phyloP scores from a whole-genome alignment of 257 asterid species.

The Nicotiana sylvestris region DNA sequence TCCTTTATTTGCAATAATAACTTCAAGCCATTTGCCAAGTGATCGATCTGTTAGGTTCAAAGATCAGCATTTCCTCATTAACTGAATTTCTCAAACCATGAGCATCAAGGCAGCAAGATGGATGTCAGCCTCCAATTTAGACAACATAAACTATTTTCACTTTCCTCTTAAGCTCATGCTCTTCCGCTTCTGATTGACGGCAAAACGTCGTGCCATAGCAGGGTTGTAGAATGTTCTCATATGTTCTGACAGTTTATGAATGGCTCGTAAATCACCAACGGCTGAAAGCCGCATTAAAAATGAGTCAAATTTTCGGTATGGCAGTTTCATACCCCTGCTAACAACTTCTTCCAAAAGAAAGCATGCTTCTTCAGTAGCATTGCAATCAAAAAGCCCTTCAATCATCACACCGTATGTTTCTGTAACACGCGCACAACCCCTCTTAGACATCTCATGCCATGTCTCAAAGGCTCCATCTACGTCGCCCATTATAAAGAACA shows the following conservation, averaged over 20 bases:
- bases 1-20: background rate
- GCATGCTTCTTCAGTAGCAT: conserved; percentile 51
- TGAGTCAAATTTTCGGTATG: conserved; percentile 62
- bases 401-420: conserved; percentile 80
- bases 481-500: conserved; percentile 63
- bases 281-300: conserved; percentile 67
- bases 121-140: background rate
- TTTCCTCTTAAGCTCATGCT: conserved; percentile 67
- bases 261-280: conserved; percentile 64
- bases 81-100: background rate
- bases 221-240: conserved; percentile 86
- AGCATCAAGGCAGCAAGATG: background rate
- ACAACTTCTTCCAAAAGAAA: conserved; percentile 66
- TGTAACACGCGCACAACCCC: conserved; percentile 58
- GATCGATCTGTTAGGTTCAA: background rate
- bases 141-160: conserved; percentile 14
- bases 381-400: conserved; percentile 75
- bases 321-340: conserved; percentile 58
- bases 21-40: background rate
- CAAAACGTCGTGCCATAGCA: conserved; percentile 88
- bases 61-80: background rate
- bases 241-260: conserved; percentile 76
- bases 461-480: conserved; percentile 69
- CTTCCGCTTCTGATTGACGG: conserved; percentile 65
- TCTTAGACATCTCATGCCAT: conserved; percentile 76